Evolutionary conservation across 306 rosid genomes (phyloP).

Genomic region (Cicer cuneatum): DNA sequence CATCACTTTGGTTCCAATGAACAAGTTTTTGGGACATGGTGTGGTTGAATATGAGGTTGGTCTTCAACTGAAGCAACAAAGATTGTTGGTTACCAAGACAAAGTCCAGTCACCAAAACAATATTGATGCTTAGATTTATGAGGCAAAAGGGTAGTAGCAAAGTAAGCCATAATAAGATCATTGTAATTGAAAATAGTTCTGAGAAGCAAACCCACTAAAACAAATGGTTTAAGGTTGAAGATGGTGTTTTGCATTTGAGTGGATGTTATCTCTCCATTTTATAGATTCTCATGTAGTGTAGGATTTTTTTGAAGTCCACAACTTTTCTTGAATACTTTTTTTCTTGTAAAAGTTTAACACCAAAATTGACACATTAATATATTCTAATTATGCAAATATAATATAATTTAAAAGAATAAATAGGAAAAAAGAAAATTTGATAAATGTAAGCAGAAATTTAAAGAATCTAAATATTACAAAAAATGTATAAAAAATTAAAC

Average conservation of each 20-base stretch:
- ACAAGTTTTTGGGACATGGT: slow-evolving; percentile 16
- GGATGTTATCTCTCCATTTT: too few species aligned
- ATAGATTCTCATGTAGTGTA: too few species aligned
- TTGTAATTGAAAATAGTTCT: slow-evolving; percentile 17
- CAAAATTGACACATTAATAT: too few species aligned
- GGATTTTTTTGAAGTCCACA: too few species aligned
- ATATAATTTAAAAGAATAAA: too few species aligned
- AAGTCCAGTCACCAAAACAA: background rate
- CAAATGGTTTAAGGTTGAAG: background rate
- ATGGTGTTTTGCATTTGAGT: background rate
- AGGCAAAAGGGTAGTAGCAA: background rate
- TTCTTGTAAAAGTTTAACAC: too few species aligned
- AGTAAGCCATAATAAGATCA: background rate
- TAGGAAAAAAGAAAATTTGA: too few species aligned
- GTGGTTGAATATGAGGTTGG: background rate
- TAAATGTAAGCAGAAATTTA: too few species aligned
- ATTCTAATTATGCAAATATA: too few species aligned
- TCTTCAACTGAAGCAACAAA: slow-evolving; percentile 27
- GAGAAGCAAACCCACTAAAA: background rate
- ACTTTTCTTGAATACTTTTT: too few species aligned
- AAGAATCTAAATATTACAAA: too few species aligned
- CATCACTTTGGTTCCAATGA: slow-evolving; percentile 39
- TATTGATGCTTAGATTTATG: background rate
- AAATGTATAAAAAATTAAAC: too few species aligned
- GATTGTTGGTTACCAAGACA: slow-evolving; percentile 29